Base-by-base conservation (phyloP, 768 basidiomycete genomes). In the Pulveroboletus sp. region DNA sequence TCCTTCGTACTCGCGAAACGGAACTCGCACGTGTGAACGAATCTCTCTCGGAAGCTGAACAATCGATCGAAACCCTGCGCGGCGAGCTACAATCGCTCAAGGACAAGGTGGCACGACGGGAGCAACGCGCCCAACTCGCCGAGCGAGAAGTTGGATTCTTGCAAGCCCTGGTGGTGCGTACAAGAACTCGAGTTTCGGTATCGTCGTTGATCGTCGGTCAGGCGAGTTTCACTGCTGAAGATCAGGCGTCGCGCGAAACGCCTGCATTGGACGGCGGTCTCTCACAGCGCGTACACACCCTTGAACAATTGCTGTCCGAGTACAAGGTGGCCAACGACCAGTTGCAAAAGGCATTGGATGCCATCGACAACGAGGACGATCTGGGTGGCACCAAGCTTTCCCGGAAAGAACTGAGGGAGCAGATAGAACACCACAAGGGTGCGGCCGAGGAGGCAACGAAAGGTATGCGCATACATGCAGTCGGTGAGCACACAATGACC, bases 71-170 rank as follows among this genome's bases (percentile, higher is more conserved):
- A 9, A 49, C 56, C 4, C 52, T 78, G 12, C 70, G 76, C 48
- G 63, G 58, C 5, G 66, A 77, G 4, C 58, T 73, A 9, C 68
- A 68, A 12, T 47, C 62, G 1, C 57, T 77, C 10, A 74, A 75
- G 51, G 78, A 65, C 37, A 70, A 65, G 46, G 62, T 66, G 2
- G 51, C 44, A 17, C 67, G 73, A 24, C 67, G 68, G n/a, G 72
- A 76, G 37, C 69, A 71, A 49, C 64, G 71, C 5, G 54, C 65
- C n/a, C 60, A 64, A 11, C 63, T 80, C 5, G 71, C 73, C 0
- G 83, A 86, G 56, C 63, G 80, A 26, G 86, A 89, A 56, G 75
- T 80, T n/a, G 72, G 75, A n/a, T 86, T 84, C 60, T 60, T 86
- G 47, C 74, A 81, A 51, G 82, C 82, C 0, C 70, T 89, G n/a